These are phyloP conservation scores for Eremomyces bilateralis DNA, from an alignment of 495 filamentous ascomycete species.

Conservation along the genomic window DNA sequence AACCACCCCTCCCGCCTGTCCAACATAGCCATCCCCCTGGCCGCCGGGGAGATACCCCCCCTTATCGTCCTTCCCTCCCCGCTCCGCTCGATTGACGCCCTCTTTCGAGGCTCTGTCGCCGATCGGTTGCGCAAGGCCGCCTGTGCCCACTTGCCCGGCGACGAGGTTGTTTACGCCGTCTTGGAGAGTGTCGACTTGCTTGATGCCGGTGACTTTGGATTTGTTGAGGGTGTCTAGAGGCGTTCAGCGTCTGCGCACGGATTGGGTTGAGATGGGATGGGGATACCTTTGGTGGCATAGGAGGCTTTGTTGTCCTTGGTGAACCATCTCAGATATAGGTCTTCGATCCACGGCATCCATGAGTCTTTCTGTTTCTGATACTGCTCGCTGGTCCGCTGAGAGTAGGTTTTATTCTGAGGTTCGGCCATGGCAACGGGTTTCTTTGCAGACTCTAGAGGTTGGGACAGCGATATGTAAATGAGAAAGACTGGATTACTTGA, in stretches of 20 bases:
- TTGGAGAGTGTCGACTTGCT: constrained; percentile 40
- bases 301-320: constrained; percentile 52
- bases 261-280: neutral
- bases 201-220: constrained; percentile 39
- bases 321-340: constrained; percentile 45
- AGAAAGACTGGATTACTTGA: too few species aligned
- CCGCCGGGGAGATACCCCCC: constrained; percentile 23
- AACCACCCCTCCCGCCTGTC: constrained; percentile 8
- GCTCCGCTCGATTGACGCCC: constrained; percentile 39
- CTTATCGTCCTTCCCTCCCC: constrained; percentile 35
- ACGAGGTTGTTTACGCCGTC: constrained; percentile 36
- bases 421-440: too few species aligned
- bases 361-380: constrained; percentile 27
- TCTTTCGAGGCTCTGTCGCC: constrained; percentile 38
- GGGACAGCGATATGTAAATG: too few species aligned
- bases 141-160: constrained; percentile 38
- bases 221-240: constrained; percentile 36
- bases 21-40: constrained; percentile 3
- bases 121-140: constrained; percentile 35
- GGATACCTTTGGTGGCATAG: constrained; percentile 36
- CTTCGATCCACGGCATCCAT: constrained; percentile 60
- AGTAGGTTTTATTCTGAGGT: too few species aligned
- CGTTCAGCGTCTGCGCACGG: neutral
- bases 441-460: too few species aligned
- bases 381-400: neutral